Evolutionary conservation across 805 yeast genomes (phyloP).

Genomic region (Yueomyces sp.): DNA sequence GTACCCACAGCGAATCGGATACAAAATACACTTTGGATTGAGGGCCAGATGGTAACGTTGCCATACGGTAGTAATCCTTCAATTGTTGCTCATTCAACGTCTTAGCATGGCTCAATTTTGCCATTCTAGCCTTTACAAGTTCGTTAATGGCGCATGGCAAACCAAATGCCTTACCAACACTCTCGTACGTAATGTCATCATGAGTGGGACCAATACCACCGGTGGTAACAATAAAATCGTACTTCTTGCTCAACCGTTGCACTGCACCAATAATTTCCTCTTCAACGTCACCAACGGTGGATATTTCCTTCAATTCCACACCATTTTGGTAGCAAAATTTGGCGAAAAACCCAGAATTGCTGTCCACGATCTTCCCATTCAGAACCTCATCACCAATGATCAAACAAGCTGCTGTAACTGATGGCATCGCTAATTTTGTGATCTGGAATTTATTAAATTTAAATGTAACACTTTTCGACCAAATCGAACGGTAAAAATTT

Average conservation of each 20-base stretch:
- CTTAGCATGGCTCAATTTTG: constrained; percentile 27
- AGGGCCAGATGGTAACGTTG: constrained; percentile 48
- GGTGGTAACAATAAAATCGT: constrained; percentile 55
- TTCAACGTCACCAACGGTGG: constrained; percentile 68
- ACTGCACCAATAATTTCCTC: constrained; percentile 47
- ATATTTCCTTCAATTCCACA: constrained; percentile 49
- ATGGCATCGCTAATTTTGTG: constrained; percentile 7
- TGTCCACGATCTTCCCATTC: constrained; percentile 72
- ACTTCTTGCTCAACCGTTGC: constrained; percentile 29
- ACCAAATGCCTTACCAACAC: constrained; percentile 52
- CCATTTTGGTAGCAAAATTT: constrained; percentile 55
- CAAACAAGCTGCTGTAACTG: constrained; percentile 23
- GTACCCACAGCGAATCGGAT: constrained; percentile 62
- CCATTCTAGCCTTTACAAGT: constrained; percentile 50
- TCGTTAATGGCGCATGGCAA: constrained; percentile 38
- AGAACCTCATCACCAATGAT: constrained; percentile 79
- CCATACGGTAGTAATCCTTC: constrained; percentile 64
- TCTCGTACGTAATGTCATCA: constrained; percentile 75
- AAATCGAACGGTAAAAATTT: too few relatives aligned
- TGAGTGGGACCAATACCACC: constrained; percentile 77
- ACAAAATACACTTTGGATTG: constrained; percentile 35
- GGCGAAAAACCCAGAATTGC: constrained; percentile 65
- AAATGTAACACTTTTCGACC: too few relatives aligned
- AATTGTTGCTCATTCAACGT: constrained; percentile 30
- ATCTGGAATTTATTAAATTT: too few relatives aligned